Percentiles rank a stretch among this genome's conserved stretches.
Evolutionary conservation across 1,284 basidiomycete species (phyloP).

Genomic region (Vanrija sp.): DNA sequence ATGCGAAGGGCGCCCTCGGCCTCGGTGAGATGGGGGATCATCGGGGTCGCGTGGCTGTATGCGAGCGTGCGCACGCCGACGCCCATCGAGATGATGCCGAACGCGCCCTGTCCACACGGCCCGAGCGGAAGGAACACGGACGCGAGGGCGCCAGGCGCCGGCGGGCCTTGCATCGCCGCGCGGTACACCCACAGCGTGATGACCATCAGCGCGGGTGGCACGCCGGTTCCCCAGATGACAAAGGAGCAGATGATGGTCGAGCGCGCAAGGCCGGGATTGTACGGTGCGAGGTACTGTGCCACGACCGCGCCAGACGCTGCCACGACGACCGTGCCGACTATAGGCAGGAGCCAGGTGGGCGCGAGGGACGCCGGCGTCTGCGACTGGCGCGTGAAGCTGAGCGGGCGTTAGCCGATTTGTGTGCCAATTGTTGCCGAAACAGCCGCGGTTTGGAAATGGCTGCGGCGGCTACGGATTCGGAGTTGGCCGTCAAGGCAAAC

Average conservation of each 20-base stretch:
- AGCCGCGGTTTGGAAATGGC: too few relatives aligned
- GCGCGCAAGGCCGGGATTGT: conserved; percentile 55
- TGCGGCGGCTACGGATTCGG: background rate
- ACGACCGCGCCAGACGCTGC: conserved; percentile 63
- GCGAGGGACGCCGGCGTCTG: conserved; percentile 60
- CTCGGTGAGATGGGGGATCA: conserved; percentile 40
- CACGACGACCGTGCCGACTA: conserved; percentile 66
- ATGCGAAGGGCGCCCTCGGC: conserved; percentile 23
- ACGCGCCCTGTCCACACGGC: conserved; percentile 61
- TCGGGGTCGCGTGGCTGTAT: conserved; percentile 38
- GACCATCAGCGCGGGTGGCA: conserved; percentile 56
- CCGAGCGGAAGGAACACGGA: conserved; percentile 60
- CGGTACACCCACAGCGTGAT: conserved; percentile 58
- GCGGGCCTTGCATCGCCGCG: conserved; percentile 48
- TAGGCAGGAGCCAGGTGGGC: conserved; percentile 66
- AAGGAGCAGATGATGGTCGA: conserved; percentile 56
- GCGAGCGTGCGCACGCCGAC: conserved; percentile 51
- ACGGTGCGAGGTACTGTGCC: conserved; percentile 53
- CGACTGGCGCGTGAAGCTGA: conserved; percentile 61
- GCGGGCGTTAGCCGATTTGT: background rate
- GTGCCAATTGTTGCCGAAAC: too few relatives aligned
- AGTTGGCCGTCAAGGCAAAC: background rate
- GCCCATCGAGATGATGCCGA: conserved; percentile 57
- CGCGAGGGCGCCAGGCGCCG: conserved; percentile 54
- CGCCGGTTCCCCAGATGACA: conserved; percentile 50